These are phyloP conservation scores for Marasmius sp. DNA, from an alignment of 1,284 basidiomycete genomes.

Conservation along the genomic window DNA sequence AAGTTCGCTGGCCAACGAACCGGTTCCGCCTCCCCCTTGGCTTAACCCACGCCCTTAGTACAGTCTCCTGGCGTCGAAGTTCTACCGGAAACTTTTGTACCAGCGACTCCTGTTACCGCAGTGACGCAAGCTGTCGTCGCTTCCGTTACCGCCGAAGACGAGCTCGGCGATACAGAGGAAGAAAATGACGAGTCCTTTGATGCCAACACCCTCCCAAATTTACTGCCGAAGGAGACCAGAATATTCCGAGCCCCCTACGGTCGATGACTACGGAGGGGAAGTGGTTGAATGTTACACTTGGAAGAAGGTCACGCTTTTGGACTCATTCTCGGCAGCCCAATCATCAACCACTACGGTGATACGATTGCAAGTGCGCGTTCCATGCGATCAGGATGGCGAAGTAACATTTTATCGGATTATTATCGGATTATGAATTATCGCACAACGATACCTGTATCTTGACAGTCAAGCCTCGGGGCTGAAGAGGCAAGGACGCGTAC, in stretches of 20 bases:
- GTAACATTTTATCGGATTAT: constrained; percentile 52
- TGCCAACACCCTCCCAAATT: constrained; percentile 79
- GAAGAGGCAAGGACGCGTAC: constrained; percentile 89
- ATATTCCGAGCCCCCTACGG: constrained; percentile 51
- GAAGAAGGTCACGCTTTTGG: constrained; percentile 96
- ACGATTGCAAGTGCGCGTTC: constrained; percentile 68
- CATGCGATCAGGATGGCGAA: not conserved
- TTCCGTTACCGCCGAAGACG: constrained; percentile 31
- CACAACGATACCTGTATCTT: constrained; percentile 87
- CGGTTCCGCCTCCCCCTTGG: not conserved
- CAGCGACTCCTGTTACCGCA: not conserved
- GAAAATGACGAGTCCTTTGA: constrained; percentile 99
- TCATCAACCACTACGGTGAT: constrained; percentile 97
- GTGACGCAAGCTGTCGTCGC: constrained; percentile 9
- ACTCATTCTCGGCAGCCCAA: constrained; percentile 90
- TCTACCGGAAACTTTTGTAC: not conserved
- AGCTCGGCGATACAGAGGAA: constrained; percentile 71
- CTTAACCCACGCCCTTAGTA: not conserved
- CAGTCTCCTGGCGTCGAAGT: constrained; percentile 6
- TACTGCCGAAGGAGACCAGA: constrained; percentile 67
- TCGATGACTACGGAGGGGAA: constrained; percentile 41
- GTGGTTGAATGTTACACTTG: constrained; percentile 86
- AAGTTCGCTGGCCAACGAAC: not conserved
- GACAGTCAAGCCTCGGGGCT: constrained; percentile 95
- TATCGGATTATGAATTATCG: no score